A percentile compares a stretch with the other conserved stretches of the same genome.
Evolutionary conservation across 768 basidiomycete genomes (phyloP).

Genomic region (Tricholoma matsutake): DNA sequence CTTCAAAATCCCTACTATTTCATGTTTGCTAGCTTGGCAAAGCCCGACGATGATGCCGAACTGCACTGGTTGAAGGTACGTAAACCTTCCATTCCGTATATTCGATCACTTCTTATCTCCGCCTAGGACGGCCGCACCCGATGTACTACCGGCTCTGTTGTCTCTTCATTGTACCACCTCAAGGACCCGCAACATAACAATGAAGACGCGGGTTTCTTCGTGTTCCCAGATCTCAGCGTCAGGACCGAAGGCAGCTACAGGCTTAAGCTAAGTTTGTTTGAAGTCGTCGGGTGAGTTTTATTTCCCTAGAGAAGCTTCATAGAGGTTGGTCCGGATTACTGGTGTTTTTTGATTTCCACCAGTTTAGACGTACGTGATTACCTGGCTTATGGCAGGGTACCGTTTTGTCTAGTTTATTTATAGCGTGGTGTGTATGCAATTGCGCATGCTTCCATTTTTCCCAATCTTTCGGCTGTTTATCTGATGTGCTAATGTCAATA

Average conservation of each 20-base stretch:
- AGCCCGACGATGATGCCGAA: conserved; percentile 86
- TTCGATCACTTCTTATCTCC: not conserved
- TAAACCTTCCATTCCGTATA: not conserved
- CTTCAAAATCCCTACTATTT: conserved; percentile 94
- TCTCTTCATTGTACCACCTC: conserved; percentile 87
- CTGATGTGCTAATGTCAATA: not conserved
- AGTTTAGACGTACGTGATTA: not conserved
- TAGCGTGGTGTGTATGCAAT: not conserved
- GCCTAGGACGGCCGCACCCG: conserved; percentile 82
- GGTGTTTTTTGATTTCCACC: not conserved
- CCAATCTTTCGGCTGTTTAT: not conserved
- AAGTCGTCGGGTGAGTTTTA: conserved; percentile 80
- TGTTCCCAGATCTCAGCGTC: conserved; percentile 93
- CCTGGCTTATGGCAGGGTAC: not conserved
- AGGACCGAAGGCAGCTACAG: conserved; percentile 90
- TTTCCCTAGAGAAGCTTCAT: not conserved
- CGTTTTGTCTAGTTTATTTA: not conserved
- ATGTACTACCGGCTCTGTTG: conserved; percentile 88
- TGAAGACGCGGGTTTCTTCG: conserved; percentile 89
- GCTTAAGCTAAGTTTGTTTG: conserved; percentile 70
- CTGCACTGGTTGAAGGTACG: conserved; percentile 76
- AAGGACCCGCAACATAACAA: conserved; percentile 63
- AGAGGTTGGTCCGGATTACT: not conserved
- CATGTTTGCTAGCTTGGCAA: conserved; percentile 89
- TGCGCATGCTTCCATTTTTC: not conserved